Base-by-base conservation (phyloP, 78 protist genomes). In the Dictyostelium citrinum region DNA sequence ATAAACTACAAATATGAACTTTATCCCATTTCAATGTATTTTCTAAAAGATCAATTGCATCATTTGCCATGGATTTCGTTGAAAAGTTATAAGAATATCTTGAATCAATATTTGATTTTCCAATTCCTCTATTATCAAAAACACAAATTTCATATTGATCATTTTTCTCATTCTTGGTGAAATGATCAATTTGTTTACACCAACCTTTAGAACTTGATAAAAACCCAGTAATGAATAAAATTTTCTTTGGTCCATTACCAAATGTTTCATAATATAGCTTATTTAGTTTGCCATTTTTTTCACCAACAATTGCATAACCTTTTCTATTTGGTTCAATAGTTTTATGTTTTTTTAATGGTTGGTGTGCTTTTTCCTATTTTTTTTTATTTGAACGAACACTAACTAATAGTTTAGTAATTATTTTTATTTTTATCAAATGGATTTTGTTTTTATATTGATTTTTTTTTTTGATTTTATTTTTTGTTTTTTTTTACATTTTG, bases 61-160 rank as follows among this genome's bases (percentile, higher is more conserved):
- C 95, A 22, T 0, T 27, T 58, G 95, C 95, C 95, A 91, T 76
- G 3, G 49, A 64, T 11, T 17, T 37, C 1, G 90, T 71, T 37
- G 68, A 39, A 22, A 45, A 82, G 7, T 70, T 78, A 64, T 64
- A 64, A 9, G 72, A 64, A 64, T 64, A 11, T 8, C 27, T 11
- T 10, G 27, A 4, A 24, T 61, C 31, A 11, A 10, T 10, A 64
- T 64, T 64, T 49, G 90, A 68, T 14, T 78, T 27, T 4, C 61
- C 95, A 20, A 82, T 39, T 39, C 95, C 95, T 39, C 95, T 33
- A 46, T 91, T 91, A 49, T 91, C 95, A 20, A 91, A 91, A 20
- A 91, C 76, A 82, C 77, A 58, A 1, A 91, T 24, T 46, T 81
- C 72, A 91, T 74, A 91, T 55, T 55, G 11, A 9, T 82, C 76